Conservation (phyloP, 2,329 filamentous ascomycete species). For the Amphichorda felina region DNA sequence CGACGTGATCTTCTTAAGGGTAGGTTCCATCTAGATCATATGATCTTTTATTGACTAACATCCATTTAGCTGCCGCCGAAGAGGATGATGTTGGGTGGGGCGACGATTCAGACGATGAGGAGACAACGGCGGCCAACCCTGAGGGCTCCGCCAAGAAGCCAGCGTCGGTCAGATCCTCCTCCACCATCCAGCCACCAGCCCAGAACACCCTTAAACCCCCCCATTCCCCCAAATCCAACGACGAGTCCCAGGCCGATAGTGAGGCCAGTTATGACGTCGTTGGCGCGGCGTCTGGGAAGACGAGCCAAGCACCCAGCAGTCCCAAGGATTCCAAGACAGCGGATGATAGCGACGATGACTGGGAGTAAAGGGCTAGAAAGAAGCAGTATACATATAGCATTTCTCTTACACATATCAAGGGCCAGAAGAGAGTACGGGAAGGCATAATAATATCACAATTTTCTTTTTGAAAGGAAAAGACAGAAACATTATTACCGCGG, state of each 20-base stretch:
- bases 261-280: constrained; percentile 96
- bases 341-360: constrained; percentile 53
- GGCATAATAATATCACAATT: no score
- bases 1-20: constrained; percentile 85
- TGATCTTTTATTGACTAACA: constrained; percentile 6
- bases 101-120: constrained; percentile 53
- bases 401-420: no score
- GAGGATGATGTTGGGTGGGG: constrained; percentile 62
- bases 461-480: no score
- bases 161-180: constrained; percentile 43
- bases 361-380: constrained; percentile 59
- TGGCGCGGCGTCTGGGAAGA: constrained; percentile 60
- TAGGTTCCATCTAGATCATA: constrained; percentile 28
- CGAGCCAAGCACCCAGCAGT: constrained; percentile 64
- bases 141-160: constrained; percentile 21
- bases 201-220: constrained; percentile 42
- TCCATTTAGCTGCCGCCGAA: constrained; percentile 45
- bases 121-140: constrained; percentile 8
- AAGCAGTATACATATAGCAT: neutral
- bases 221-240: constrained; percentile 64
- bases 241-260: constrained; percentile 82
- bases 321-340: constrained; percentile 33
- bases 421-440: no score
- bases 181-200: constrained; percentile 44
- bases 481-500: no score